Percentiles rank a stretch among this genome's conserved stretches.
Evolutionary conservation across 2,329 filamentous ascomycete species (phyloP).

Genomic region (Aspergillus udagawae): DNA sequence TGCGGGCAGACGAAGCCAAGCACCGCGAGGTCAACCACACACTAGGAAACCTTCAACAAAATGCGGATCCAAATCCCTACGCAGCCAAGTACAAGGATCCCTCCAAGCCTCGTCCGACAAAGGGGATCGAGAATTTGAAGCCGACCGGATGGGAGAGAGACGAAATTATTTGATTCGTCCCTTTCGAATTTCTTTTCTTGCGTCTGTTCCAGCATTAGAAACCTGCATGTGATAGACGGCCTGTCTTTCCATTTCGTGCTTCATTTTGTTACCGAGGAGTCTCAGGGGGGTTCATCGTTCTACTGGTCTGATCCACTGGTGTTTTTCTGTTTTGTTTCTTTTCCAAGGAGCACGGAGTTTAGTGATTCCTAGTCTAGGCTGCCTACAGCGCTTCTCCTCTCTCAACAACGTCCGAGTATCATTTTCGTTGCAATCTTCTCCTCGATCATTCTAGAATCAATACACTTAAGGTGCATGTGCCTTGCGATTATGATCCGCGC

Average conservation of each 20-base stretch:
- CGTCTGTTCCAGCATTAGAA: background rate
- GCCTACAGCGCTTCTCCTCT: background rate
- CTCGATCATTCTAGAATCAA: background rate
- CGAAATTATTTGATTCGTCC: constrained; percentile 60
- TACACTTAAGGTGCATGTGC: background rate
- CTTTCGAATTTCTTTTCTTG: background rate
- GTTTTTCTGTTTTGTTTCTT: background rate
- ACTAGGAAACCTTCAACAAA: constrained; percentile 79
- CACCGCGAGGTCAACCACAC: constrained; percentile 97
- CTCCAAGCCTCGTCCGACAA: constrained; percentile 63
- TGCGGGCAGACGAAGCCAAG: constrained; percentile 83
- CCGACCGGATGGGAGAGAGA: constrained; percentile 76
- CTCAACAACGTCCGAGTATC: background rate
- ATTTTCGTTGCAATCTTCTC: background rate
- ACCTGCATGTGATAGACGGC: background rate
- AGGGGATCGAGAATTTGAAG: constrained; percentile 61
- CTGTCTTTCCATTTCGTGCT: background rate
- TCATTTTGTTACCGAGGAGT: background rate
- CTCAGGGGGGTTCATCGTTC: background rate
- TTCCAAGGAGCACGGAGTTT: background rate
- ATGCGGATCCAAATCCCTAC: constrained; percentile 87
- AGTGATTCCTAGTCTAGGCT: background rate
- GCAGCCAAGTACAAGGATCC: constrained; percentile 74
- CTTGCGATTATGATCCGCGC: background rate
- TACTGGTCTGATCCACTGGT: background rate